Conservation (phyloP, 352 stramenopile genomes). For the Globisporangium spinosum region DNA sequence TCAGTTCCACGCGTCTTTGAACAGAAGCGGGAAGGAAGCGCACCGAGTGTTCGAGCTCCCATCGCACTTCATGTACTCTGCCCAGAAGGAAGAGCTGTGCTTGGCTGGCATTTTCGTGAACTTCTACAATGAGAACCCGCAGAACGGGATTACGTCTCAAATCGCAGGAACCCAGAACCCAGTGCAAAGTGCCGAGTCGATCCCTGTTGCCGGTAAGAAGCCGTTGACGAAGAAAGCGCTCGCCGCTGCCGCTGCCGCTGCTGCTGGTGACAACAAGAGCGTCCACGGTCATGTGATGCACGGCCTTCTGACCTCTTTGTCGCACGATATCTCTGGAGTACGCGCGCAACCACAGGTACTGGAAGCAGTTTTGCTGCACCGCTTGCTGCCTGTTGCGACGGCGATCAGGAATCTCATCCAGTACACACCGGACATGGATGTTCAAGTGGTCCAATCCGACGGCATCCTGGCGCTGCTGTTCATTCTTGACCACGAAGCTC, state of each 20-base stretch:
- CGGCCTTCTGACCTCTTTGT: conserved; percentile 59
- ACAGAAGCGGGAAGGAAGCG: conserved; percentile 48
- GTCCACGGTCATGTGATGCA: conserved; percentile 74
- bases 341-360: conserved; percentile 63
- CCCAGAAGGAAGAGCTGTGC: conserved; percentile 81
- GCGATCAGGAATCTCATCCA: conserved; percentile 80
- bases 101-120: conserved; percentile 88
- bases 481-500: conserved; percentile 78
- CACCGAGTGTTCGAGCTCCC: conserved; percentile 79
- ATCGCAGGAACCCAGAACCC: conserved; percentile 69
- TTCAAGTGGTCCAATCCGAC: conserved; percentile 75
- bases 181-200: conserved; percentile 1
- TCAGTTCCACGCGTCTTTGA: conserved; percentile 61
- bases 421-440: conserved; percentile 80
- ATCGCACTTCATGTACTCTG: conserved; percentile 70
- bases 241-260: conserved; percentile 17
- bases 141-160: conserved; percentile 65
- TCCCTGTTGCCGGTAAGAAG: conserved; percentile 11
- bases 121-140: conserved; percentile 85
- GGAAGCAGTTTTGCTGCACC: conserved; percentile 64
- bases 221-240: conserved; percentile 23
- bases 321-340: conserved; percentile 68
- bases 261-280: conserved; percentile 39
- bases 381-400: conserved; percentile 71
- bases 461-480: conserved; percentile 69